phyloP scores from a whole-genome alignment of 2,329 filamentous ascomycete genomes.

The Cordyceps cateniannulata region DNA sequence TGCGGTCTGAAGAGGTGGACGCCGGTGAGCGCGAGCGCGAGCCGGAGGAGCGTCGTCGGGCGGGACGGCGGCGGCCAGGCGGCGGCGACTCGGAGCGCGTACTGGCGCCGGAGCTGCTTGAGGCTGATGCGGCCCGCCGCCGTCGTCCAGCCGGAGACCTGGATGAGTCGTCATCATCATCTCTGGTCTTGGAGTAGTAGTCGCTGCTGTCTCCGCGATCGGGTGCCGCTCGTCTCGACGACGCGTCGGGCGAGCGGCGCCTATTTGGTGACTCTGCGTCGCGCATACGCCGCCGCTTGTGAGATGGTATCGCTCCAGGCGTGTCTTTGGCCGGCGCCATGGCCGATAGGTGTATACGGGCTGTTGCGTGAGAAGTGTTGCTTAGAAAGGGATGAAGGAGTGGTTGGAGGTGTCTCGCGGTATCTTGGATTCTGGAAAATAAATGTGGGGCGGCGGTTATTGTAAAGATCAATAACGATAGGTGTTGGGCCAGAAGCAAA shows the following conservation, averaged over 20 bases:
- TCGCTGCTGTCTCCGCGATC: slow-evolving; percentile 17
- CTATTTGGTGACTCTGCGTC: slow-evolving; percentile 21
- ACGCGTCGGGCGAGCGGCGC: slow-evolving; percentile 18
- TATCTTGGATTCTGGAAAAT: slow-evolving; percentile 2
- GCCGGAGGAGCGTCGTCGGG: slow-evolving; percentile 21
- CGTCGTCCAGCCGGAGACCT: slow-evolving; percentile 26
- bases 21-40: slow-evolving; percentile 27
- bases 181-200: slow-evolving; percentile 22
- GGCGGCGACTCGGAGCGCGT: slow-evolving; percentile 31
- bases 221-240: background rate
- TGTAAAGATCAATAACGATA: background rate
- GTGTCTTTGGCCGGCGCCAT: slow-evolving; percentile 26
- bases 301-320: slow-evolving; percentile 20
- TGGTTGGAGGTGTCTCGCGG: background rate
- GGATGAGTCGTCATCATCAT: slow-evolving; percentile 18
- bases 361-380: background rate
- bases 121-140: slow-evolving; percentile 24
- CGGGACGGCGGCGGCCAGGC: slow-evolving; percentile 17
- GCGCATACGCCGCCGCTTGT: slow-evolving; percentile 29
- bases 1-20: slow-evolving; percentile 26
- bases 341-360: background rate
- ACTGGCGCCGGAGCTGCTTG: slow-evolving; percentile 28
- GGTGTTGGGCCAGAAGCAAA: background rate
- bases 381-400: background rate
- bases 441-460: slow-evolving; percentile 4